These are phyloP conservation scores for Pelagomonas calceolata DNA, from an alignment of 108 stramenopile genomes.

Conservation along the genomic window DNA sequence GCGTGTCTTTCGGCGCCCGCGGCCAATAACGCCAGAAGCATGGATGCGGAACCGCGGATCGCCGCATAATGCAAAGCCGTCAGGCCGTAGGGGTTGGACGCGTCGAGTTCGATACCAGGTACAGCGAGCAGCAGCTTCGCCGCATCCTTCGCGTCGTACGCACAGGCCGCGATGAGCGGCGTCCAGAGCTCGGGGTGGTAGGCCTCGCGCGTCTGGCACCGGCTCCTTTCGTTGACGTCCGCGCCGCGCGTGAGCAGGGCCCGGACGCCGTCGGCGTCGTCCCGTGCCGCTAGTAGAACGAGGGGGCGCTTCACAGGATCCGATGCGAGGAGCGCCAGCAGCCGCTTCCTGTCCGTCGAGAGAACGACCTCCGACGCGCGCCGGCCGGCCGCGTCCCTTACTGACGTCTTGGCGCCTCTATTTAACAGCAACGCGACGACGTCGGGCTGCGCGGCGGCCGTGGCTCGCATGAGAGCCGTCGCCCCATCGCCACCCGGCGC, in stretches of 20 bases:
- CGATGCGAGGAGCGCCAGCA: not conserved
- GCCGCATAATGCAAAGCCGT: conserved; percentile 5
- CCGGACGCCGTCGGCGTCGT: not conserved
- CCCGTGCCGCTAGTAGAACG: conserved; percentile 7
- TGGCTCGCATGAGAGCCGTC: conserved; percentile 10
- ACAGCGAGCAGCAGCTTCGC: not conserved
- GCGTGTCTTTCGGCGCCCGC: not conserved
- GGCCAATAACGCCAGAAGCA: not conserved
- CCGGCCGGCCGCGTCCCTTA: no score
- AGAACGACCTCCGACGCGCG: no score
- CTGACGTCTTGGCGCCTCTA: no score
- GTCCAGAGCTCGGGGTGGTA: conserved; percentile 5
- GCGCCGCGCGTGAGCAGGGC: conserved; percentile 10
- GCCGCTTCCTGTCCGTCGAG: no score
- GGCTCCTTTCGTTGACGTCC: not conserved
- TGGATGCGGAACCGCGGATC: not conserved
- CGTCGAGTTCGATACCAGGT: not conserved
- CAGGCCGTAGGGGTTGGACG: conserved; percentile 1
- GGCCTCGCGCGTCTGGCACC: not conserved
- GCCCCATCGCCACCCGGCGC: not conserved
- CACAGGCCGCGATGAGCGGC: conserved; percentile 11
- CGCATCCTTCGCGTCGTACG: not conserved
- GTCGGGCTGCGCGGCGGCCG: not conserved
- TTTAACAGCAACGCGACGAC: not conserved
- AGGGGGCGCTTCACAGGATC: conserved; percentile 2